Evolutionary conservation across 495 filamentous ascomycete species (phyloP).

Genomic region (Pyrenula aspistea): DNA sequence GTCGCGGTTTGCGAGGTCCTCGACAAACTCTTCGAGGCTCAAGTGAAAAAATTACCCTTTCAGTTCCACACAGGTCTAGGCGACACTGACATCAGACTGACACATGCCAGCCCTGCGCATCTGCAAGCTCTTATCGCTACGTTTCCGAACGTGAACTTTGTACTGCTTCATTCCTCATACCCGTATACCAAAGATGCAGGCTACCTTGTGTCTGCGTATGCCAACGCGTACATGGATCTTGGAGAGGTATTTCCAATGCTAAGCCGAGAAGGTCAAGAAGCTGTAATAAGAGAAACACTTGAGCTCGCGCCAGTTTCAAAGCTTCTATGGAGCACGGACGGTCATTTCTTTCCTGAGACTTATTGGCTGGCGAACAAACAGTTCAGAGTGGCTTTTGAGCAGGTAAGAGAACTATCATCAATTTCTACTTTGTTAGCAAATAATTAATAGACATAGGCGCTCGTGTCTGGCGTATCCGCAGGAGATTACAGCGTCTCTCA

Average conservation of each 20-base stretch:
- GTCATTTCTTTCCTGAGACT: slow-evolving; percentile 73
- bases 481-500: slow-evolving; percentile 45
- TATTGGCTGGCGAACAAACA: slow-evolving; percentile 70
- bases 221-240: slow-evolving; percentile 76
- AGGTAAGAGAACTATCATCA: slow-evolving; percentile 22
- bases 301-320: slow-evolving; percentile 69
- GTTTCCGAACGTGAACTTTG: slow-evolving; percentile 58
- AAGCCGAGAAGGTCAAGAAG: slow-evolving; percentile 68
- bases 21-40: slow-evolving; percentile 7
- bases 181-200: slow-evolving; percentile 75
- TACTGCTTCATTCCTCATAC: slow-evolving; percentile 75
- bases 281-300: slow-evolving; percentile 57
- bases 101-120: slow-evolving; percentile 62
- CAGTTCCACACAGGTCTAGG: slow-evolving; percentile 85
- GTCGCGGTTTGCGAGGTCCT: slow-evolving; percentile 30
- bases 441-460: slow-evolving; percentile 28
- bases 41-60: slow-evolving; percentile 49
- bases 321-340: slow-evolving; percentile 77
- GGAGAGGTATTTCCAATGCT: slow-evolving; percentile 79
- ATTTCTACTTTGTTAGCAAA: no score
- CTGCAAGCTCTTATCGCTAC: slow-evolving; percentile 61
- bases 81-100: slow-evolving; percentile 66
- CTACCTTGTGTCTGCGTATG: slow-evolving; percentile 69
- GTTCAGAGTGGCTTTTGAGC: slow-evolving; percentile 61
- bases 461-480: slow-evolving; percentile 48